These are phyloP conservation scores for Microstroma glucosiphilum DNA, from an alignment of 1,284 basidiomycete species.

Conservation along the genomic window DNA sequence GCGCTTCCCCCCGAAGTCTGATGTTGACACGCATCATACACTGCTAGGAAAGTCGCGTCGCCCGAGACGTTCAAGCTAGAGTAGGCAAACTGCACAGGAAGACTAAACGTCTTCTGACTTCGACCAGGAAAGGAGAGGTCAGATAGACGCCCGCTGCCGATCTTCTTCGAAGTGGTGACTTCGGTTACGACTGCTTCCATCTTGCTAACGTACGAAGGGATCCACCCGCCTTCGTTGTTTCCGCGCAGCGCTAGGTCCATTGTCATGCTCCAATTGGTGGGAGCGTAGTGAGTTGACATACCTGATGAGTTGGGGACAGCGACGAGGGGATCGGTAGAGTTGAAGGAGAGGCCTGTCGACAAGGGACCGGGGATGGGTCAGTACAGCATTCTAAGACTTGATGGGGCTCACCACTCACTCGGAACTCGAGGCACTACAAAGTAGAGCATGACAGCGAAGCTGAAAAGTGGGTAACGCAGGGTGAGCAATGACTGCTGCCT, in stretches of 20 bases:
- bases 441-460: slow-evolving; percentile 30
- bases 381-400: background rate
- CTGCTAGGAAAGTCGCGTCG: slow-evolving; percentile 32
- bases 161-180: slow-evolving; percentile 20
- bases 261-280: slow-evolving; percentile 36
- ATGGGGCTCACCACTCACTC: slow-evolving; percentile 8
- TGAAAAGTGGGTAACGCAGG: background rate
- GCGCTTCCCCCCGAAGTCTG: slow-evolving; percentile 14
- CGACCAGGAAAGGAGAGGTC: slow-evolving; percentile 17
- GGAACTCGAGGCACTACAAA: slow-evolving; percentile 45
- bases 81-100: slow-evolving; percentile 34
- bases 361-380: background rate
- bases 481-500: background rate
- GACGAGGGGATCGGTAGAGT: slow-evolving; percentile 24
- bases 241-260: slow-evolving; percentile 41
- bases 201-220: slow-evolving; percentile 20
- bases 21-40: slow-evolving; percentile 30
- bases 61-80: slow-evolving; percentile 30
- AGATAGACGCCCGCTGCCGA: slow-evolving; percentile 25
- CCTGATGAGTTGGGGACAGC: slow-evolving; percentile 31
- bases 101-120: slow-evolving; percentile 23
- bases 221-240: slow-evolving; percentile 27
- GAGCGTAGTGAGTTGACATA: slow-evolving; percentile 29
- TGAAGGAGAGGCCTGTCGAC: slow-evolving; percentile 19
- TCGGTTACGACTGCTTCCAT: slow-evolving; percentile 29